A percentile compares a stretch with the other conserved stretches of the same genome.
These are phyloP conservation scores for Trametes punicea DNA, from an alignment of 768 basidiomycete species.

Conservation along the genomic window DNA sequence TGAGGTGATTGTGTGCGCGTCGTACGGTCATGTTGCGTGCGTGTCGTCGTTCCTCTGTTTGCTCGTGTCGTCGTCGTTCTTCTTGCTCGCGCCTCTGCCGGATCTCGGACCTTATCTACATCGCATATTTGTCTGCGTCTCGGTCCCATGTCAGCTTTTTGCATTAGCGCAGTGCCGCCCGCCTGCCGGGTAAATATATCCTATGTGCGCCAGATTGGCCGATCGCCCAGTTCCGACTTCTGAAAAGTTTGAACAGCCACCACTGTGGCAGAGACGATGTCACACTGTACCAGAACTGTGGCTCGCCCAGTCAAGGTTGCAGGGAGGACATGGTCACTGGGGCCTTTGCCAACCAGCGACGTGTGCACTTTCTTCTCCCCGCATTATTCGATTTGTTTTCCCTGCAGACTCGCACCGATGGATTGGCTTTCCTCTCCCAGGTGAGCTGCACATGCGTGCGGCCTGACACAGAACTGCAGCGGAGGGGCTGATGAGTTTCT, in stretches of 20 bases:
- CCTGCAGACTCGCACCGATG: too few relatives aligned
- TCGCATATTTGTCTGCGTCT: not conserved
- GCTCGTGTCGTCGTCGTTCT: not conserved
- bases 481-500: too few relatives aligned
- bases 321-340: too few relatives aligned
- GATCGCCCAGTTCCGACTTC: not conserved
- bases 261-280: not conserved
- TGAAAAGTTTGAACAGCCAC: not conserved
- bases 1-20: not conserved
- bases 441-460: too few relatives aligned
- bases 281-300: not conserved
- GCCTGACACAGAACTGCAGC: too few relatives aligned
- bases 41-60: not conserved
- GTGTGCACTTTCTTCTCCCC: too few relatives aligned
- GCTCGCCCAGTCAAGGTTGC: too few relatives aligned
- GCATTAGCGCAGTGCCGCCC: not conserved
- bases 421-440: too few relatives aligned
- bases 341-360: too few relatives aligned
- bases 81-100: not conserved
- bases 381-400: too few relatives aligned
- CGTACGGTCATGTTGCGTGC: too few relatives aligned
- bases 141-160: not conserved
- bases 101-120: not conserved
- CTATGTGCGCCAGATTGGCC: not conserved
- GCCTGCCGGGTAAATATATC: not conserved